Evolutionary conservation across 2,329 filamentous ascomycete species (phyloP).

Genomic region (Leptographium flavum): DNA sequence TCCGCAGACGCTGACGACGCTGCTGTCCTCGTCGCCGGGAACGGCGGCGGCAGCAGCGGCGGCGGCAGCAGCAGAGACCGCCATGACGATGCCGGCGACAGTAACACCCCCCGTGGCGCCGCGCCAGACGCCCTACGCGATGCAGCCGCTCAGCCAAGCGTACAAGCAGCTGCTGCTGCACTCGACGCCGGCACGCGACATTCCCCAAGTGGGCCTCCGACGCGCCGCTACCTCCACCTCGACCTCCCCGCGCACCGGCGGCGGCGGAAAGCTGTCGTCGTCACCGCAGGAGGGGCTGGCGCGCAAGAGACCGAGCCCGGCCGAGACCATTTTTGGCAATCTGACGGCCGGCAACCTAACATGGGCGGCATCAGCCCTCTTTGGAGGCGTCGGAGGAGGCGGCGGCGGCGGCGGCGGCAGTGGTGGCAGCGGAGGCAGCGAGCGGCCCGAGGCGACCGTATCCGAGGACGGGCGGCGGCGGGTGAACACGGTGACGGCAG

Average conservation of each 20-base stretch:
- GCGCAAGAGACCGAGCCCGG: slow-evolving; percentile 44
- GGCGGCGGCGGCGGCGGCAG: not conserved
- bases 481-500: slow-evolving; percentile 21
- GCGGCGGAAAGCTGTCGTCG: slow-evolving; percentile 2
- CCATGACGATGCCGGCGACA: not conserved
- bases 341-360: slow-evolving; percentile 38
- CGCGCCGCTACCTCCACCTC: slow-evolving; percentile 3
- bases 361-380: slow-evolving; percentile 32
- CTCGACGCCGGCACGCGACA: slow-evolving; percentile 1
- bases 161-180: slow-evolving; percentile 3
- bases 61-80: not conserved
- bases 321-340: slow-evolving; percentile 43
- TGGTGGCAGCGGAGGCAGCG: slow-evolving; percentile 10
- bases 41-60: not conserved
- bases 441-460: slow-evolving; percentile 32
- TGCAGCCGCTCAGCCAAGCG: slow-evolving; percentile 3
- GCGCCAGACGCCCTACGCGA: not conserved
- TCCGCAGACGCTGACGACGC: slow-evolving; percentile 27
- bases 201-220: slow-evolving; percentile 16
- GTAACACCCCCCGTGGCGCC: not conserved
- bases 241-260: slow-evolving; percentile 5
- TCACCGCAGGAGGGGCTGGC: slow-evolving; percentile 15
- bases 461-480: slow-evolving; percentile 38
- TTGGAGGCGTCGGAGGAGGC: slow-evolving; percentile 10
- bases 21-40: slow-evolving; percentile 25